These are phyloP conservation scores for Brassica cretica DNA, from an alignment of 345 rosid genomes.

Conservation along the genomic window DNA sequence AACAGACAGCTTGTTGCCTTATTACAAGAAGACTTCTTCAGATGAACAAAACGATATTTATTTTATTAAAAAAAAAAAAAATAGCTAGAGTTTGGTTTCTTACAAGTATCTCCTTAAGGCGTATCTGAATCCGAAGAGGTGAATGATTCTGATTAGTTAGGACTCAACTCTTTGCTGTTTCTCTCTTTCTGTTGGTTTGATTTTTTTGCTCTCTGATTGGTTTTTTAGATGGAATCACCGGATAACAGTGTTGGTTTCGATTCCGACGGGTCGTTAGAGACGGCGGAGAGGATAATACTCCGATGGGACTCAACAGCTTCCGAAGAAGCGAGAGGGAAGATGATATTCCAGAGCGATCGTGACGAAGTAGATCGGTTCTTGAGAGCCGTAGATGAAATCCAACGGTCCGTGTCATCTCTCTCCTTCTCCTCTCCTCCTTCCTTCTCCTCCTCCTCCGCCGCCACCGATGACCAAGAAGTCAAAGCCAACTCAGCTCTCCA, in stretches of 20 bases:
- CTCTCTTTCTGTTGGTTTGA: background rate
- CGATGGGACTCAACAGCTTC: constrained; percentile 86
- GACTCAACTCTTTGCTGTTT: background rate
- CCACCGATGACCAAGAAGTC: constrained; percentile 32
- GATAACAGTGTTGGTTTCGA: constrained; percentile 21
- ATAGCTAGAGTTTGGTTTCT: background rate
- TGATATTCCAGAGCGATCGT: constrained; percentile 85
- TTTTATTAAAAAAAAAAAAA: background rate
- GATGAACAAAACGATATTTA: background rate
- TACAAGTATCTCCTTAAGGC: constrained; percentile 6
- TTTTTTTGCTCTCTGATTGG: constrained; percentile 8
- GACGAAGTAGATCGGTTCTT: constrained; percentile 77
- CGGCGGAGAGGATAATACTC: constrained; percentile 75
- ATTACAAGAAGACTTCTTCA: background rate
- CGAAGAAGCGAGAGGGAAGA: constrained; percentile 73
- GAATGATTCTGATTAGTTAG: background rate
- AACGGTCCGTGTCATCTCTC: constrained; percentile 46
- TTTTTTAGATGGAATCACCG: constrained; percentile 31
- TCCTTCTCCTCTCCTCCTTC: constrained; percentile 45
- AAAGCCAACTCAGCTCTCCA: constrained; percentile 73
- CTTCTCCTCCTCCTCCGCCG: background rate
- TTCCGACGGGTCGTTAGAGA: constrained; percentile 40
- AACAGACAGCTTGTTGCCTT: background rate
- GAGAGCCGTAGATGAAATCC: constrained; percentile 87
- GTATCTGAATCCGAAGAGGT: constrained; percentile 7